phyloP scores from a whole-genome alignment of 768 basidiomycete genomes.

The Dictyophora rubrovolvata region DNA sequence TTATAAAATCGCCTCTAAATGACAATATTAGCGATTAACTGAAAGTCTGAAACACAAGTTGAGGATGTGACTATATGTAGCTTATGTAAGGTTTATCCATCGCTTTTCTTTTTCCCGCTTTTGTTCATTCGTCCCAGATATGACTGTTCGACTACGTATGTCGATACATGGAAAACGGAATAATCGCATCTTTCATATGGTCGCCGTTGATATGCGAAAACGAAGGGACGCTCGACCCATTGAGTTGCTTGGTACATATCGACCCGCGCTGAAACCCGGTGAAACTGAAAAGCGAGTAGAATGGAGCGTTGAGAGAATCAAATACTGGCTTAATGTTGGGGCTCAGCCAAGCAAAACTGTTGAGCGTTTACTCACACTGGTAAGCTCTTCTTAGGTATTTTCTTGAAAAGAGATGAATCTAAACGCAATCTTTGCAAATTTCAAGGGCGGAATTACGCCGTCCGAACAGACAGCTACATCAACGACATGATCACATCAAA shows the following conservation, averaged over 20 bases:
- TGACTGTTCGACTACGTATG: conserved; percentile 81
- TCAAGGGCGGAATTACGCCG: background rate
- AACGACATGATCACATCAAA: no score
- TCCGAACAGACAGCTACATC: no score
- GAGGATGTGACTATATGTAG: no score
- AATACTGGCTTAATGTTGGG: conserved; percentile 80
- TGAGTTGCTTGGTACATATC: conserved; percentile 77
- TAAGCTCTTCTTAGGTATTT: conserved; percentile 28
- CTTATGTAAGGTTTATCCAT: no score
- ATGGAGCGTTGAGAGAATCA: conserved; percentile 88
- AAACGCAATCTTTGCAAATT: background rate
- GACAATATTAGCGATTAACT: background rate
- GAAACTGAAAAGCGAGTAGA: conserved; percentile 51
- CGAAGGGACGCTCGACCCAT: conserved; percentile 78
- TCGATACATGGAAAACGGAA: conserved; percentile 72
- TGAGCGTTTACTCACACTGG: conserved; percentile 67
- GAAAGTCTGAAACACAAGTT: no score
- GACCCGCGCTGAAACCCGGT: conserved; percentile 27
- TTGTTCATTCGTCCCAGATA: conserved; percentile 20
- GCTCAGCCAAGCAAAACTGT: conserved; percentile 76
- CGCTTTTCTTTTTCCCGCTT: background rate
- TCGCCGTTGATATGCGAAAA: conserved; percentile 64
- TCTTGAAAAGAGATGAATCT: background rate
- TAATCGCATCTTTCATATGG: conserved; percentile 72
- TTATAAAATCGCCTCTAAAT: background rate